Conservation (phyloP, 805 yeast genomes). For the Tetrapisispora pingtungensis region DNA sequence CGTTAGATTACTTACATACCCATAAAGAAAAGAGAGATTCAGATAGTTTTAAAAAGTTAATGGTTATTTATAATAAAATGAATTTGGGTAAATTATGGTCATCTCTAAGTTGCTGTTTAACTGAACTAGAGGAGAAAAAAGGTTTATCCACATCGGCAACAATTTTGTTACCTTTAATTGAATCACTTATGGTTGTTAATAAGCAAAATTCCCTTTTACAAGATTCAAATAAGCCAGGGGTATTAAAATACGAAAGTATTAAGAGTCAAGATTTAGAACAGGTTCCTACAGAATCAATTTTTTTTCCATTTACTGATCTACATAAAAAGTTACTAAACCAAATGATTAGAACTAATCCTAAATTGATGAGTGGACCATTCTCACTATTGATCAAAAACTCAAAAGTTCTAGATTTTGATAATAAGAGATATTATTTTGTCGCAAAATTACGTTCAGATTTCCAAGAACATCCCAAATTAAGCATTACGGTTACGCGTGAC, state of each 20-base stretch:
- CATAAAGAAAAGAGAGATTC: conserved; percentile 19
- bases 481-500: conserved; percentile 69
- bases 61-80: conserved; percentile 52
- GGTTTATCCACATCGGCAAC: conserved; percentile 60
- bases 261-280: conserved; percentile 55
- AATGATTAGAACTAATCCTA: conserved; percentile 85
- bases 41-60: conserved; percentile 36
- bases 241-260: conserved; percentile 47
- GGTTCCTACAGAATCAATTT: conserved; percentile 67
- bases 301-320: conserved; percentile 79
- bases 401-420: conserved; percentile 85
- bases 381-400: conserved; percentile 82
- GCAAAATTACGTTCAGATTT: conserved; percentile 52
- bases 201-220: conserved; percentile 52
- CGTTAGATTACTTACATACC: conserved; percentile 72
- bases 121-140: conserved; percentile 49
- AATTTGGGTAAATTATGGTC: conserved; percentile 79
- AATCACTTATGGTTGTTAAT: conserved; percentile 92
- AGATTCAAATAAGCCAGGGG: conserved; percentile 39
- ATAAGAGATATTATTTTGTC: conserved; percentile 77
- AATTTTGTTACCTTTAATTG: conserved; percentile 75
- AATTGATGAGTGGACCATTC: conserved; percentile 92
- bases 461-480: conserved; percentile 37
- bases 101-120: conserved; percentile 63
- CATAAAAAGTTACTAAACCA: conserved; percentile 81